Evolutionary conservation across 1,139 yeast species (phyloP).

Genomic region (Taphrina confusa): DNA sequence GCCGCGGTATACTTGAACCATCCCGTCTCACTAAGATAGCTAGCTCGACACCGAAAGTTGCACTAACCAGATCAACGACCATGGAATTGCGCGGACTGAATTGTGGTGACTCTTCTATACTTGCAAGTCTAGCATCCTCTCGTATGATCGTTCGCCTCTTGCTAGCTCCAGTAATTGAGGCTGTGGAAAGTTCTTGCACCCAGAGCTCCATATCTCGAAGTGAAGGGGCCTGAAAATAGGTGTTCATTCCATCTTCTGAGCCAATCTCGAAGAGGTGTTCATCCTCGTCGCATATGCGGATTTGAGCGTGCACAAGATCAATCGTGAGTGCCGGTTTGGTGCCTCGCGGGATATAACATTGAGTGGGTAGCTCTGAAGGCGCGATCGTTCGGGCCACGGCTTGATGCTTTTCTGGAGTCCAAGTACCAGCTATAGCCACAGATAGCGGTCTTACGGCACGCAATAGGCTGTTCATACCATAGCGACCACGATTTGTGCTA

Average conservation of each 20-base stretch:
- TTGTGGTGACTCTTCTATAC: conserved; percentile 14
- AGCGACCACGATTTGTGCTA: conserved; percentile 31
- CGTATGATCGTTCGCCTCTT: conserved; percentile 49
- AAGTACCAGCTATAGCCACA: conserved; percentile 46
- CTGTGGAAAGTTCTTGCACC: conserved; percentile 55
- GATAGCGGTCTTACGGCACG: conserved; percentile 51
- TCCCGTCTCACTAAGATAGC: conserved; percentile 58
- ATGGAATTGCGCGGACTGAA: conserved; percentile 25
- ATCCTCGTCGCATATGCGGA: conserved; percentile 42
- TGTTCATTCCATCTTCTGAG: conserved; percentile 58
- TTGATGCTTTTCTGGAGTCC: conserved; percentile 20
- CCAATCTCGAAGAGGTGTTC: conserved; percentile 62
- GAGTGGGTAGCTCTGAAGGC: conserved; percentile 54
- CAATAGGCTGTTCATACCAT: conserved; percentile 46
- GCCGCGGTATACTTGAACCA: conserved; percentile 60
- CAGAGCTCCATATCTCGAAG: conserved; percentile 74
- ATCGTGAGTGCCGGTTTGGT: conserved; percentile 28
- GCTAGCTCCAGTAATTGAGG: conserved; percentile 50
- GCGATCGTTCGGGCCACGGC: background rate
- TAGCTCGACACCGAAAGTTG: conserved; percentile 87
- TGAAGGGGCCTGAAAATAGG: conserved; percentile 65
- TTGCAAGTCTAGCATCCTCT: conserved; percentile 40
- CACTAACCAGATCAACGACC: conserved; percentile 3
- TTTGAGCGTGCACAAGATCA: conserved; percentile 24
- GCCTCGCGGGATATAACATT: conserved; percentile 14